Percentiles rank a stretch among this genome's conserved stretches.
phyloP scores from a whole-genome alignment of 257 asterid species.

The Nicotiana otophora region DNA sequence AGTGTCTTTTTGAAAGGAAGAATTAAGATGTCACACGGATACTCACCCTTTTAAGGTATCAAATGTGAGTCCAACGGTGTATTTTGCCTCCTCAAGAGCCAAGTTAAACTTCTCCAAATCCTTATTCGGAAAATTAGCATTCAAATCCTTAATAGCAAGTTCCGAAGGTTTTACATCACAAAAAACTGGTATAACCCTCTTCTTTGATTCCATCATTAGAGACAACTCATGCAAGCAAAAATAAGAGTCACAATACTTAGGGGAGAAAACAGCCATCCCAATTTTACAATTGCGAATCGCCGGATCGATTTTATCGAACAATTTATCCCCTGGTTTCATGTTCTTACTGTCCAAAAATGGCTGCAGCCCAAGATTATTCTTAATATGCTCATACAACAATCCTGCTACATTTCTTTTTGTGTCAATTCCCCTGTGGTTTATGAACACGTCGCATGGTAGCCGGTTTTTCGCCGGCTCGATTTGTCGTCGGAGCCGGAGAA shows the following conservation, averaged over 20 bases:
- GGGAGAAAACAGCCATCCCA: conserved; percentile 71
- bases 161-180: conserved; percentile 77
- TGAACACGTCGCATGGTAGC: conserved; percentile 57
- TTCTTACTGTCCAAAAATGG: conserved; percentile 81
- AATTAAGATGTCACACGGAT: background rate
- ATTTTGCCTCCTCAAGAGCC: conserved; percentile 68
- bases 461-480: background rate
- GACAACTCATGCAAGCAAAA: conserved; percentile 71
- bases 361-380: conserved; percentile 26
- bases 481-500: conserved; percentile 13
- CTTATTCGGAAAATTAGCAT: conserved; percentile 25
- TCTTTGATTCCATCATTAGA: conserved; percentile 46
- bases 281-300: conserved; percentile 57
- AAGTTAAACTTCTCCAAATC: conserved; percentile 37
- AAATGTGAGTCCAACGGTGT: conserved; percentile 76
- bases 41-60: conserved; percentile 60
- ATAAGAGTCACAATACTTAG: conserved; percentile 68
- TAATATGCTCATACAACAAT: conserved; percentile 50
- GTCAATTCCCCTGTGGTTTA: conserved; percentile 77
- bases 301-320: conserved; percentile 53
- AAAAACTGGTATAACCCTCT: conserved; percentile 61
- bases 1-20: too few relatives aligned
- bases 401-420: conserved; percentile 79
- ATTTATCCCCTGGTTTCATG: conserved; percentile 76
- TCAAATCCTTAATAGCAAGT: conserved; percentile 42